Evolutionary conservation across 1,284 basidiomycete genomes (phyloP), one percentile per base, ranked within the genome.

Genomic region (Acaromyces ingoldii): DNA sequence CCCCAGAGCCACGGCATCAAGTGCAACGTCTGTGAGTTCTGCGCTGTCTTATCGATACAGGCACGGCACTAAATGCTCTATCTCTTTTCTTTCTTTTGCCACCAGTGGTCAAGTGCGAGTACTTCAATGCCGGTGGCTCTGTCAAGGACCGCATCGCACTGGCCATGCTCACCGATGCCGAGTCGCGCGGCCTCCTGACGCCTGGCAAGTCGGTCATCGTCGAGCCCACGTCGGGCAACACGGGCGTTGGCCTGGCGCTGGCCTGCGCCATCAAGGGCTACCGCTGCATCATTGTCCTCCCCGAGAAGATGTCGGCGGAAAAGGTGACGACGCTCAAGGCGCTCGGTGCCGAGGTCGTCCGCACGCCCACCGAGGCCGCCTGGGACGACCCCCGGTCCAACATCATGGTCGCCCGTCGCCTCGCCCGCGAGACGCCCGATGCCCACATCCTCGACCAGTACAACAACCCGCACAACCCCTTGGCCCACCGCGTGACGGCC

Each of bases 261-360:
- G 85, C 89, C 0, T 90, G 89, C 65, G 91, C 91, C 22, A 84
- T 92, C 77, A 89, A 89, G 83, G 89, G 85, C 85, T 78, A 78
- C 62, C 74, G 77, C 46, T 80, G 78, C 68, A 91, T 98, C 75
- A 98, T 98, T 76, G 92, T 90, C 52, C 48, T 66, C 74, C 93
- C 92, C 43, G 86, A 91, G 73, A 98, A 97, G 80, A 98, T 97
- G 93, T 91, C 88, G 3, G 78, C 86, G 55, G 92, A 98, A 79
- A 98, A 98, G 78, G 91, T 93, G 78, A 89, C 89, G 9, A 84
- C 89, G 34, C 81, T 98, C 40, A 84, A 88, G 51, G 90, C 91
- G 0, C 81, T 97, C 2, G 93, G 93, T 9, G 92, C 93, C 3
- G 86, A 92, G 76, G 90, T 98, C 48, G 81, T 97, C 47, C 85